These are phyloP conservation scores for Neopestalotiopsis clavispora DNA, from an alignment of 2,329 filamentous ascomycete species.

Conservation along the genomic window DNA sequence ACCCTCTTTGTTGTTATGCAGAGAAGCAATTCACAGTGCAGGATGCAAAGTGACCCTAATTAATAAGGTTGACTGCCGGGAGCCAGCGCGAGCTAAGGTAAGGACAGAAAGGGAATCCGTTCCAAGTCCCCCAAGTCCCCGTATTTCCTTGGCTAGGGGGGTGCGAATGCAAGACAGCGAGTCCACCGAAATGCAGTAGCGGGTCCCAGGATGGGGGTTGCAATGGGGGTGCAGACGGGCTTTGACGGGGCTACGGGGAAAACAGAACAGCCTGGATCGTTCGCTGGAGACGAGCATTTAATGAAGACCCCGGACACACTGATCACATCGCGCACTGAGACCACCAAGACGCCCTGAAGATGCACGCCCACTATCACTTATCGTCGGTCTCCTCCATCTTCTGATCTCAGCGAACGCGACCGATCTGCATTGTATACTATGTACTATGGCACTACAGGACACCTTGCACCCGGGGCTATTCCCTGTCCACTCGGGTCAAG, in stretches of 20 bases:
- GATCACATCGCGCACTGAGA: background rate
- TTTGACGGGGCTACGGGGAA: background rate
- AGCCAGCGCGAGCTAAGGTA: background rate
- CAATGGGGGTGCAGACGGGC: background rate
- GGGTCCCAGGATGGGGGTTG: background rate
- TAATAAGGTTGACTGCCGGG: background rate
- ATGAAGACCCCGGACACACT: background rate
- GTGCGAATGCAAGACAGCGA: slow-evolving; percentile 1
- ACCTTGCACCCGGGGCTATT: background rate
- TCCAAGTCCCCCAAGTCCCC: background rate
- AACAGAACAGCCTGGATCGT: slow-evolving; percentile 12
- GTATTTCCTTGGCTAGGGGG: background rate
- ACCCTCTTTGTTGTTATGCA: background rate
- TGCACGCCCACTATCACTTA: background rate
- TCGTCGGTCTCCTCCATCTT: background rate
- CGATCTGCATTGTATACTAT: background rate
- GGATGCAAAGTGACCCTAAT: background rate
- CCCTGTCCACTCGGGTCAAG: background rate
- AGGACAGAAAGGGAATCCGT: background rate
- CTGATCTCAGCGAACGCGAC: background rate
- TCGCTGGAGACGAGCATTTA: slow-evolving; percentile 3
- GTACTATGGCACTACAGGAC: too few relatives aligned
- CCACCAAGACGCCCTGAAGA: background rate
- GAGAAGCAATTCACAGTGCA: slow-evolving; percentile 2
- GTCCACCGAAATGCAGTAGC: slow-evolving; percentile 1